Base-by-base conservation (phyloP, 306 rosid genomes). In the Quercus alba region DNA sequence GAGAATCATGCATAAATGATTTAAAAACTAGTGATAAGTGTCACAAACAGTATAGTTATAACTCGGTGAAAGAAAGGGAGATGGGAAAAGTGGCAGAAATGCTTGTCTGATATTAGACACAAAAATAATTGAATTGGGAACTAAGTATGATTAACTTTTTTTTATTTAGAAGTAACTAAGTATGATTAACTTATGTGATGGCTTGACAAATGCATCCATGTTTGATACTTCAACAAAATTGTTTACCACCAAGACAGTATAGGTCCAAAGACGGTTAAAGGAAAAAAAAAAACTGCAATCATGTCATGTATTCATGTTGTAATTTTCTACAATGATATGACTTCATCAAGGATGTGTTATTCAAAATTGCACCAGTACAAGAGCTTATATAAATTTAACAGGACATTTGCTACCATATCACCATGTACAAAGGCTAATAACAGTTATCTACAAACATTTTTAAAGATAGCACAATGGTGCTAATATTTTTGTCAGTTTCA, bases 1-100 rank as follows among this genome's bases (percentile, higher is more conserved):
- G 33, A 67, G 81, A 62, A 59, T 41, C 58, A 58, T 13, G 61
- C 72, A 85, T 18, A 78, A 54, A 7, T 41, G 56, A 56, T 49
- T 31, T n/a, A 52, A 75, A 82, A 74, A 35, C 31, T 58, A 46
- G 23, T 38, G 46, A 21, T 30, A 52, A 74, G 54, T 17, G 28
- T 80, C 77, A 28, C 41, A 15, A 64, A 69, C 72, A 76, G 67
- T 21, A 58, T 18, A 57, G 69, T 64, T 56, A 56, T 31, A 66
- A 59, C 49, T 21, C 17, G 1, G 15, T 10, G 54, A 49, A 13
- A 49, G 15, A 49, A 49, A 12, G 15, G 54, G 10, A 49, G 54
- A 49, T 49, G 31, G 20, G 13, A 33, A 70, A 70, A 70, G 49
- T 58, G 63, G 64, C 63, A 12, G 44, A 72, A 75, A 71, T 74